phyloP scores from a whole-genome alignment of 2,329 filamentous ascomycete genomes.

The Aspergillus amoenus region DNA sequence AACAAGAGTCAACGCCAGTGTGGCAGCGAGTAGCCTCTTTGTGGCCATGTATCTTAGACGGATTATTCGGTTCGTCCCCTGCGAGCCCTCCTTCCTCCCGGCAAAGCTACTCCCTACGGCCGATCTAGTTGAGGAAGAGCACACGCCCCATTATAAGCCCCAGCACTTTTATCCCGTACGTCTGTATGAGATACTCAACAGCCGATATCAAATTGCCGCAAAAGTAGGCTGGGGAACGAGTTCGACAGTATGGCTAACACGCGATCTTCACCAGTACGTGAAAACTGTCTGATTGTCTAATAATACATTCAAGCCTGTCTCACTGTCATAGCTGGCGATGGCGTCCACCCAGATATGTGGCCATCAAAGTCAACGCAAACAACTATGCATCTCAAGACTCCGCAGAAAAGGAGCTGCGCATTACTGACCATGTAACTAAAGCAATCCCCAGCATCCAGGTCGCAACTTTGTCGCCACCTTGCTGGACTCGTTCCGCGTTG shows the following conservation, averaged over 20 bases:
- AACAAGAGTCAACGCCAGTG: slow-evolving; percentile 2
- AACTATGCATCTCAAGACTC: slow-evolving; percentile 21
- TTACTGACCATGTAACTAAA: slow-evolving; percentile 30
- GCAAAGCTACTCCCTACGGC: slow-evolving; percentile 10
- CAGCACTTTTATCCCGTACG: slow-evolving; percentile 18
- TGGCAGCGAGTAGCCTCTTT: slow-evolving; percentile 1
- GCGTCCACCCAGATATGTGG: slow-evolving; percentile 29
- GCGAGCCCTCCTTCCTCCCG: slow-evolving; percentile 2
- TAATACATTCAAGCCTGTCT: slow-evolving; percentile 7
- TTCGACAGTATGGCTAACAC: slow-evolving; percentile 45
- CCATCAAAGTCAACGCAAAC: slow-evolving; percentile 36
- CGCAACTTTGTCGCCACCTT: slow-evolving; percentile 32
- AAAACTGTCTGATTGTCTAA: neutral
- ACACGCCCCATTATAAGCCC: slow-evolving; percentile 14
- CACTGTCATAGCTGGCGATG: slow-evolving; percentile 23
- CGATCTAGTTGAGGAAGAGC: slow-evolving; percentile 15
- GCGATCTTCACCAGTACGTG: slow-evolving; percentile 26
- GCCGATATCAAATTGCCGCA: slow-evolving; percentile 37
- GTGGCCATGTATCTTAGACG: slow-evolving; percentile 7
- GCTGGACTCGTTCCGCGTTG: slow-evolving; percentile 35
- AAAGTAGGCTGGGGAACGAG: slow-evolving; percentile 42
- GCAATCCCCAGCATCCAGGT: slow-evolving; percentile 29
- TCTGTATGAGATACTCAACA: slow-evolving; percentile 25
- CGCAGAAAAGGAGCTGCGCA: slow-evolving; percentile 30
- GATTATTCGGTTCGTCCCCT: slow-evolving; percentile 12